Conservation (phyloP, 768 basidiomycete species). For the Leccinum truebloodii region DNA sequence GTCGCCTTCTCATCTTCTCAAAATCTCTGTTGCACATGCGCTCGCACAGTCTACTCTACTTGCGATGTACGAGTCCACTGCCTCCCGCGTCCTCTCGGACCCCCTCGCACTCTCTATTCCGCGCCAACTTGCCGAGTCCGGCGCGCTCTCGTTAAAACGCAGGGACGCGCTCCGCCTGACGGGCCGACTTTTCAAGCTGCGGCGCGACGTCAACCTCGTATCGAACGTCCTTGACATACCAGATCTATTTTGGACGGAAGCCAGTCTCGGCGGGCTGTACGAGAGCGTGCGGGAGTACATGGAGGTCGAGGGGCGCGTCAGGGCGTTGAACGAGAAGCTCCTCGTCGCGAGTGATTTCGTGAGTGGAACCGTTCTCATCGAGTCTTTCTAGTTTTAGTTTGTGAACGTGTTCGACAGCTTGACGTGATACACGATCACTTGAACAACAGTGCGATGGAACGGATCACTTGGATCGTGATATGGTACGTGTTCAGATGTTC, state of each 20-base stretch:
- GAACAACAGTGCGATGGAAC: conserved; percentile 86
- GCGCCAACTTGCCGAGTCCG: conserved; percentile 75
- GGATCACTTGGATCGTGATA: conserved; percentile 83
- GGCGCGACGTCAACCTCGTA: conserved; percentile 88
- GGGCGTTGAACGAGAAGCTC: conserved; percentile 85
- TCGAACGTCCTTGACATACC: conserved; percentile 93
- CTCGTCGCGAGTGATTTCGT: conserved; percentile 88
- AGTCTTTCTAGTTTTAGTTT: not conserved
- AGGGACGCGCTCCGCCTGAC: conserved; percentile 86
- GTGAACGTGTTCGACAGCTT: conserved; percentile 47
- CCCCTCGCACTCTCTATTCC: conserved; percentile 81
- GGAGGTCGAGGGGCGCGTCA: conserved; percentile 83
- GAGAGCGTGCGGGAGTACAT: conserved; percentile 94
- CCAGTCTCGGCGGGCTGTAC: conserved; percentile 84
- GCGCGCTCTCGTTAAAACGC: conserved; percentile 72
- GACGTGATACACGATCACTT: conserved; percentile 93
- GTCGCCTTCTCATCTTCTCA: conserved; percentile 85
- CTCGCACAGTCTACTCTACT: conserved; percentile 93
- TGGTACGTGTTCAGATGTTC: conserved; percentile 47
- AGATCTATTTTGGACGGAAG: conserved; percentile 94
- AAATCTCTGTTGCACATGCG: conserved; percentile 92
- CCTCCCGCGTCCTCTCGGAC: conserved; percentile 76
- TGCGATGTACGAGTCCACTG: conserved; percentile 80
- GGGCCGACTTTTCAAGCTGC: conserved; percentile 80
- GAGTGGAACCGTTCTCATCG: conserved; percentile 33